These are phyloP conservation scores for Scopulariopsis brevicaulis DNA, from an alignment of 2,329 filamentous ascomycete genomes.

Conservation along the genomic window DNA sequence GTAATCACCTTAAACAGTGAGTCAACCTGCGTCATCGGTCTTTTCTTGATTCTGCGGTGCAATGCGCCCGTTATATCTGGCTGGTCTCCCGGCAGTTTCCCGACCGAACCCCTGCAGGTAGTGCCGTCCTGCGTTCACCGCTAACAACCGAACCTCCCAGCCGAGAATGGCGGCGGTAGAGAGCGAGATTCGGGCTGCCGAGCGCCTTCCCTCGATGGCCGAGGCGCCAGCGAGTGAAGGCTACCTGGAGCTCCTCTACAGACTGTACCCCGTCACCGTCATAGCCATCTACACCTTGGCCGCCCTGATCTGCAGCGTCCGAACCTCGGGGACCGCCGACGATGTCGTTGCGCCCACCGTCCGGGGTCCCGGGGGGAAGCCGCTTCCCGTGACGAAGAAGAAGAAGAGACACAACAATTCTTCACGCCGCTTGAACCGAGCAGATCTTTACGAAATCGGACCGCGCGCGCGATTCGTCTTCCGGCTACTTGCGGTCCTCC, in stretches of 20 bases:
- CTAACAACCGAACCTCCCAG: conserved; percentile 2
- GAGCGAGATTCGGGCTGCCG: conserved; percentile 1
- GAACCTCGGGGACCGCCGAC: conserved; percentile 1
- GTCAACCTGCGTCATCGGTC: background rate
- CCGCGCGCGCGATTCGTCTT: conserved; percentile 61
- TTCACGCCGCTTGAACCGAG: conserved; percentile 20
- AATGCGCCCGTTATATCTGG: background rate
- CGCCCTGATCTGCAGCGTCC: conserved; percentile 2
- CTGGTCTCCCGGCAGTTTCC: background rate
- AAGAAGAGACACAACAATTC: conserved; percentile 33
- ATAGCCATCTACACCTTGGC: background rate
- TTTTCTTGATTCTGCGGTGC: background rate
- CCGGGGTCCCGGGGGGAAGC: conserved; percentile 75
- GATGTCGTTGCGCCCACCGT: conserved; percentile 2
- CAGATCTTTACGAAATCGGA: conserved; percentile 44
- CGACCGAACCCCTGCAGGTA: background rate
- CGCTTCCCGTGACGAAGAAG: conserved; percentile 59
- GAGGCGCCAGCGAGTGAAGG: conserved; percentile 1
- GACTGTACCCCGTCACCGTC: background rate
- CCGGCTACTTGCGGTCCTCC: conserved; percentile 58
- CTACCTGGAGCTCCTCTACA: conserved; percentile 1
- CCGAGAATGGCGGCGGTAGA: conserved; percentile 5
- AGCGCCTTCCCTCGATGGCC: background rate
- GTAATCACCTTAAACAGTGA: conserved; percentile 2
- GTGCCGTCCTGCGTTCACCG: background rate